Percentiles rank a stretch among this genome's conserved stretches.
phyloP scores from a whole-genome alignment of 441 rosid genomes.

The Corymbia citriodora region DNA sequence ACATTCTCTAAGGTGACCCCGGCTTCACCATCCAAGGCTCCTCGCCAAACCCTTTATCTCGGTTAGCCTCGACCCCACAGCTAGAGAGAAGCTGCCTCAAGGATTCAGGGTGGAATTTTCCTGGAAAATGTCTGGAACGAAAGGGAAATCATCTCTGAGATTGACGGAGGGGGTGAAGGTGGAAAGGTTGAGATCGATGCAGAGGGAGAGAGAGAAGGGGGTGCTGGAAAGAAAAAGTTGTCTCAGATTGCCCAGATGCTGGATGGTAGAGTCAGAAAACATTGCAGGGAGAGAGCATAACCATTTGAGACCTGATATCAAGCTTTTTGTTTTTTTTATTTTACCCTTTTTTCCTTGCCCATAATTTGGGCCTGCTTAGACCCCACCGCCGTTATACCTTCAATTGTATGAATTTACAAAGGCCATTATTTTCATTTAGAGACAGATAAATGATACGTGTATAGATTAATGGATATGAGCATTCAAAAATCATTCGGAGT shows the following conservation, averaged over 20 bases:
- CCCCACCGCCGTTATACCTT: not conserved
- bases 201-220: not conserved
- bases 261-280: not conserved
- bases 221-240: not conserved
- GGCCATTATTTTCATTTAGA: not conserved
- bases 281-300: not conserved
- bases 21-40: not conserved
- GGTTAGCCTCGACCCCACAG: not conserved
- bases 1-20: not conserved
- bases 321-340: accelerated
- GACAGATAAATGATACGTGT: not conserved
- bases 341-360: not conserved
- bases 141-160: conserved; percentile 34
- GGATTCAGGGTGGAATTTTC: conserved; percentile 16
- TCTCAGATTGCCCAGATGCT: not conserved
- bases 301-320: not conserved
- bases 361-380: not conserved
- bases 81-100: not conserved
- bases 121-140: conserved; percentile 19
- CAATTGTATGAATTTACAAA: not conserved
- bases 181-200: conserved; percentile 33
- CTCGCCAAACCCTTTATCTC: not conserved
- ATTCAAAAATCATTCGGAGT: not conserved
- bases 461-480: not conserved
- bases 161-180: not conserved